Evolutionary conservation across 768 basidiomycete genomes (phyloP), one percentile per base, ranked within the genome.

Genomic region (Amanita inopinata): DNA sequence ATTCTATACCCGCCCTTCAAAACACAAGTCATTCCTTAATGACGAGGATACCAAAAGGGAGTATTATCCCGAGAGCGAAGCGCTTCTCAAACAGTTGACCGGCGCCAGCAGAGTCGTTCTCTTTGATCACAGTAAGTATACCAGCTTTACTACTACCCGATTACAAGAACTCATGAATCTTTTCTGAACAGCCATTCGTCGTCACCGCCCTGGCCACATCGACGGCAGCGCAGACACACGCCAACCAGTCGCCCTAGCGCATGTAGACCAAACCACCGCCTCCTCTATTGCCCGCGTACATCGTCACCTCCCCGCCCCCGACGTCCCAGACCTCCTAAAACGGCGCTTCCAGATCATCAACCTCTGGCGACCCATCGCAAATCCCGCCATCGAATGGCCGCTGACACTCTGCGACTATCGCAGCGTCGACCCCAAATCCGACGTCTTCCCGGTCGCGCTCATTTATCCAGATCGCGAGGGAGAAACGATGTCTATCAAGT

Each of bases 1-100:
- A 52, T 72, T 55, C 43, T 58, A 48, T 34, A 40, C 42, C 14
- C 47, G 52, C 22, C 54, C 69, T 1, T 56, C 71, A 1, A 60
- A 64, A 43, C 64, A 67, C 45, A 65, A 58, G n/a, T 40, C 61
- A 1, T 76, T 76, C 55, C 40, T 48, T 2, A 58, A 65, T 46
- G 68, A 78, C 25, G 69, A 64, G 8, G 70, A 69, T 14, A 69
- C 82, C 30, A 51, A 64, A 49, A 50, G 47, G 34, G 73, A 73
- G 37, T 83, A 83, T 53, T 81, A 80, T 49, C 67, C 70, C 0
- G 80, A 83, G 57, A 73, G 71, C 49, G 61, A 66, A n/a, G 72
- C 73, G 52, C 61, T 80, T 33, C 56, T 81, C 32, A 80, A 81
- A 61, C 53, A 71, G 46, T 40, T 74, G 9, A 78, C 78, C 0